phyloP scores from a whole-genome alignment of 805 yeast genomes.

The Yarrowia bubula region DNA sequence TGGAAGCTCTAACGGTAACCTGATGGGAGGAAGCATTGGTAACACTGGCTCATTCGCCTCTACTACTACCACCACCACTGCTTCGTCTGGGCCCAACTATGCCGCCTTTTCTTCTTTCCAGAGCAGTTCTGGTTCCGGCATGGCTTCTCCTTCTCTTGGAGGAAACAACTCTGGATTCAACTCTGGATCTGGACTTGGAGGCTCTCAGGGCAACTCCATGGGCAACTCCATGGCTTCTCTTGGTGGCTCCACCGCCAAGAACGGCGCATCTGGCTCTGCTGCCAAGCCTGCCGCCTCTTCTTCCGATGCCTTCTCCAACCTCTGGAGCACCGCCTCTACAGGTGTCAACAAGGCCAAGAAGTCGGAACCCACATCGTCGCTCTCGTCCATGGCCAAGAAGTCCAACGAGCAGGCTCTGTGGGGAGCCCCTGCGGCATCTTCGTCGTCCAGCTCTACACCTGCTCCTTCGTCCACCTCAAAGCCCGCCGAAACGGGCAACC shows the following conservation, averaged over 20 bases:
- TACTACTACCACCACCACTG: not conserved
- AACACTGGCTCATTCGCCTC: slow-evolving; percentile 10
- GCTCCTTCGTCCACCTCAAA: not conserved
- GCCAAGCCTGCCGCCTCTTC: slow-evolving; percentile 30
- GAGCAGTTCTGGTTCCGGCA: not conserved
- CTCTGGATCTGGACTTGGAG: no score
- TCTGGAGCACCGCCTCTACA: slow-evolving; percentile 41
- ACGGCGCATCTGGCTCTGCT: slow-evolving; percentile 27
- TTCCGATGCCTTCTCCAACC: slow-evolving; percentile 42
- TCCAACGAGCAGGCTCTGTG: slow-evolving; percentile 12
- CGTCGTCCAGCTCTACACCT: not conserved
- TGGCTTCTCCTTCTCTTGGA: no score
- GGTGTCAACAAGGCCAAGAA: slow-evolving; percentile 28
- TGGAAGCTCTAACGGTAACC: not conserved
- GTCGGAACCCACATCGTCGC: slow-evolving; percentile 28
- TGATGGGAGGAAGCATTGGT: not conserved
- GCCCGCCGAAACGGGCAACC: slow-evolving; percentile 21
- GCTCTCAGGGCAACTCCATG: not conserved
- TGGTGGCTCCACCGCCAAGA: not conserved
- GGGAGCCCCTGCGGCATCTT: slow-evolving; percentile 17
- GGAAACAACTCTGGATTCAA: no score
- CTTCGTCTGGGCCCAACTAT: slow-evolving; percentile 15
- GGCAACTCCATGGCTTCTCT: slow-evolving; percentile 29
- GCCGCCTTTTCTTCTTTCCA: slow-evolving; percentile 10
- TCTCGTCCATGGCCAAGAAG: slow-evolving; percentile 23